Conservation (phyloP, 164 flowering plant genomes). For the Vitis riparia region DNA sequence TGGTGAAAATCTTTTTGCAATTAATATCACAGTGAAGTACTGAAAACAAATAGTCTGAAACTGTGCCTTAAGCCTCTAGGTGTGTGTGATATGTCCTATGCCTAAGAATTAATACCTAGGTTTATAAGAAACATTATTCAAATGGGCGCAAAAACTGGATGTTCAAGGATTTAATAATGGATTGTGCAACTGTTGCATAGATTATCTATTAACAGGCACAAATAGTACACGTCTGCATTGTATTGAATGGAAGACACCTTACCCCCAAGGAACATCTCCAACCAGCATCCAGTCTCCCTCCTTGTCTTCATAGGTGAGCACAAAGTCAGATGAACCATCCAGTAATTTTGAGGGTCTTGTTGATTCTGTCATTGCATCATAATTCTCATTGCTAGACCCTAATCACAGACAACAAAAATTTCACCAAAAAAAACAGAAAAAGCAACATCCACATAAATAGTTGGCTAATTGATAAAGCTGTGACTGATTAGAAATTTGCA, state of each 20-base stretch:
- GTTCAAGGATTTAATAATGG: too few relatives aligned
- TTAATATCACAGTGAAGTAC: too few relatives aligned
- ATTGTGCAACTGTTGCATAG: too few relatives aligned
- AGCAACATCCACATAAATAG: background rate
- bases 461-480: background rate
- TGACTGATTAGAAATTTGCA: background rate
- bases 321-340: conserved; percentile 52
- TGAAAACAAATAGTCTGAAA: too few relatives aligned
- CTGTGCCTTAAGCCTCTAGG: too few relatives aligned
- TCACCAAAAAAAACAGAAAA: background rate
- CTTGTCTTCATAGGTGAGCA: conserved; percentile 72
- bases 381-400: conserved; percentile 32
- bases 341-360: conserved; percentile 33
- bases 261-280: conserved; percentile 83
- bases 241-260: conserved; percentile 11
- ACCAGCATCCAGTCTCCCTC: conserved; percentile 83
- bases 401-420: conserved; percentile 6
- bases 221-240: background rate
- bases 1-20: too few relatives aligned
- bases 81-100: too few relatives aligned
- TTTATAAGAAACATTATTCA: too few relatives aligned
- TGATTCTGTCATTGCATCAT: conserved; percentile 15
- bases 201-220: too few relatives aligned
- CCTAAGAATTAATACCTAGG: too few relatives aligned
- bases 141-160: too few relatives aligned